Conservation (phyloP, 2,329 filamentous ascomycete species). For the Raffaelea albimanens region DNA sequence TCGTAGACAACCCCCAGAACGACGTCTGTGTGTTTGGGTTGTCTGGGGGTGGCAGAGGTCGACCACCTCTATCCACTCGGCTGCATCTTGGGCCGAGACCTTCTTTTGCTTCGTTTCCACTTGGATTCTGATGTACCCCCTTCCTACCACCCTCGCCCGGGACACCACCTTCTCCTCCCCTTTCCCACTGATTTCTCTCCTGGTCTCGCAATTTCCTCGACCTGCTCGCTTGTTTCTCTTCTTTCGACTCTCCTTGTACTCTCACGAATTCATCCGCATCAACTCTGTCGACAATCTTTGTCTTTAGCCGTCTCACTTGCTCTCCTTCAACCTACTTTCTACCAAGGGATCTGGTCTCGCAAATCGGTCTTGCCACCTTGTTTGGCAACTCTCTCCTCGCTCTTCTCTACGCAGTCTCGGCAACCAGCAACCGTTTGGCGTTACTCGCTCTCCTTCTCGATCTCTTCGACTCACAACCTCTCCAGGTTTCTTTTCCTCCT, state of each 20-base stretch:
- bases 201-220: no score
- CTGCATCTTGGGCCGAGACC: not conserved
- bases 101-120: not conserved
- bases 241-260: conserved; percentile 5
- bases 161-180: not conserved
- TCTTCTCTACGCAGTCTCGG: no score
- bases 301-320: conserved; percentile 1
- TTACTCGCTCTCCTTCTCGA: not conserved
- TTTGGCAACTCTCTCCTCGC: conserved; percentile 2
- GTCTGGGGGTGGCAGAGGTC: no score
- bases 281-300: conserved; percentile 3
- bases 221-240: conserved; percentile 1
- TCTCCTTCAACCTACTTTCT: conserved; percentile 5
- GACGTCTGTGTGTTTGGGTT: no score
- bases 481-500: conserved; percentile 1
- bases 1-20: no score
- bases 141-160: not conserved
- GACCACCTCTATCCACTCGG: no score
- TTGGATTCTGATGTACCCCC: not conserved
- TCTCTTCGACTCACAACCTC: not conserved
- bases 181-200: not conserved
- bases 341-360: conserved; percentile 1
- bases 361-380: conserved; percentile 4
- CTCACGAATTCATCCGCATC: conserved; percentile 19
- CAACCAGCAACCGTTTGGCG: no score